Evolutionary conservation across 768 basidiomycete genomes (phyloP).

Genomic region (Tricholoma flavovirens): DNA sequence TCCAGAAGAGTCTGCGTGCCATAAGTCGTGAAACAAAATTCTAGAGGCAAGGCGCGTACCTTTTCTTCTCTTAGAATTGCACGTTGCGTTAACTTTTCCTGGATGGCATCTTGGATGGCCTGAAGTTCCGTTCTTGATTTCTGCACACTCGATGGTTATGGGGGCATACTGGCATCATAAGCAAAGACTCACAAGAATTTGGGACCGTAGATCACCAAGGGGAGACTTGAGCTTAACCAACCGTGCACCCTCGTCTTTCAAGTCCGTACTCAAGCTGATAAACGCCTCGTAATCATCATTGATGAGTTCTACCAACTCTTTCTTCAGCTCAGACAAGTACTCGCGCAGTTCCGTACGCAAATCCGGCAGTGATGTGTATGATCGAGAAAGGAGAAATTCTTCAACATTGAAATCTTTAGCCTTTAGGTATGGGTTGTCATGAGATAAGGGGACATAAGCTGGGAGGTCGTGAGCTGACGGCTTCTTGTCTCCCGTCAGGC

Average conservation of each 20-base stretch:
- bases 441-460: constrained; percentile 67
- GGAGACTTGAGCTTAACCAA: constrained; percentile 66
- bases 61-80: constrained; percentile 82
- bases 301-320: constrained; percentile 91
- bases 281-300: constrained; percentile 99
- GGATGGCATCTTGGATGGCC: constrained; percentile 64
- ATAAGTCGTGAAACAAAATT: constrained; percentile 3
- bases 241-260: constrained; percentile 78
- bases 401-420: constrained; percentile 74
- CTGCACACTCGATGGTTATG: constrained; percentile 25
- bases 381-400: constrained; percentile 79
- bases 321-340: constrained; percentile 78
- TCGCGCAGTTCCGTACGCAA: constrained; percentile 82
- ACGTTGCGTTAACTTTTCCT: constrained; percentile 72
- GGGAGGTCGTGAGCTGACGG: constrained; percentile 44
- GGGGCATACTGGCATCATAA: neutral
- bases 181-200: constrained; percentile 58
- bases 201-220: constrained; percentile 51
- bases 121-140: constrained; percentile 60
- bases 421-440: constrained; percentile 68
- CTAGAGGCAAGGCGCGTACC: constrained; percentile 31
- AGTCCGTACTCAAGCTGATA: constrained; percentile 89
- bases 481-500: constrained; percentile 12
- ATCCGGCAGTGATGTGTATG: constrained; percentile 82
- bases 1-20: constrained; percentile 67